phyloP scores from a whole-genome alignment of 2,329 filamentous ascomycete species.

The Aspergillus sp. region DNA sequence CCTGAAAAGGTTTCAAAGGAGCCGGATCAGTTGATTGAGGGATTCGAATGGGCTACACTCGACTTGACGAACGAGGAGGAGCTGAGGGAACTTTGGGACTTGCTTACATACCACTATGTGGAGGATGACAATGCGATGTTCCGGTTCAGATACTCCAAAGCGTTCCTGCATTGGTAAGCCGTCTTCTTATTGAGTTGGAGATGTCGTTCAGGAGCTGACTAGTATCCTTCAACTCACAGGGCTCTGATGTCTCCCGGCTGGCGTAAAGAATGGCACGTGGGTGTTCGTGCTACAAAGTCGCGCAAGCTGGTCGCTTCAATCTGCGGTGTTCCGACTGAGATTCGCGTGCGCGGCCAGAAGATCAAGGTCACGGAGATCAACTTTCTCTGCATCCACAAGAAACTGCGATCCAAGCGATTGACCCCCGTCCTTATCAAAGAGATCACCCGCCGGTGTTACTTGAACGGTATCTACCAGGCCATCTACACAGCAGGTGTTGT shows the following conservation, averaged over 20 bases:
- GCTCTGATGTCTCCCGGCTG: slow-evolving; percentile 93
- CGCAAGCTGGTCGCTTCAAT: slow-evolving; percentile 94
- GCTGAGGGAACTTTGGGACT: slow-evolving; percentile 87
- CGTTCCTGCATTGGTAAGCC: slow-evolving; percentile 82
- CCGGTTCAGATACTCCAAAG: slow-evolving; percentile 90
- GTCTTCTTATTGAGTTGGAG: not conserved
- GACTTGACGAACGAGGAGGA: slow-evolving; percentile 78
- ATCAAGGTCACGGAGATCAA: slow-evolving; percentile 91
- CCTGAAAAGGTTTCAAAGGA: slow-evolving; percentile 78
- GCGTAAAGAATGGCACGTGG: slow-evolving; percentile 93
- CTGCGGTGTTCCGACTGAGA: slow-evolving; percentile 83
- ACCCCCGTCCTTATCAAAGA: slow-evolving; percentile 97
- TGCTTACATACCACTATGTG: slow-evolving; percentile 92
- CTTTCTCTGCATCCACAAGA: slow-evolving; percentile 98
- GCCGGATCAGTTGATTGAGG: slow-evolving; percentile 73
- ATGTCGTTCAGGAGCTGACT: not conserved
- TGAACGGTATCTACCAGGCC: slow-evolving; percentile 86
- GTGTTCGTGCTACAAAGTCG: slow-evolving; percentile 81
- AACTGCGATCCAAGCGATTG: slow-evolving; percentile 88
- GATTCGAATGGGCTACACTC: slow-evolving; percentile 94
- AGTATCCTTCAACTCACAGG: slow-evolving; percentile 54
- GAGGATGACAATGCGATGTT: slow-evolving; percentile 98
- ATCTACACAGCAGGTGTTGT: slow-evolving; percentile 94
- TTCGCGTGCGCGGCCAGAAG: slow-evolving; percentile 76
- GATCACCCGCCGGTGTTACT: slow-evolving; percentile 89